phyloP scores from a whole-genome alignment of 257 asterid species.

The Solanum chaucha region DNA sequence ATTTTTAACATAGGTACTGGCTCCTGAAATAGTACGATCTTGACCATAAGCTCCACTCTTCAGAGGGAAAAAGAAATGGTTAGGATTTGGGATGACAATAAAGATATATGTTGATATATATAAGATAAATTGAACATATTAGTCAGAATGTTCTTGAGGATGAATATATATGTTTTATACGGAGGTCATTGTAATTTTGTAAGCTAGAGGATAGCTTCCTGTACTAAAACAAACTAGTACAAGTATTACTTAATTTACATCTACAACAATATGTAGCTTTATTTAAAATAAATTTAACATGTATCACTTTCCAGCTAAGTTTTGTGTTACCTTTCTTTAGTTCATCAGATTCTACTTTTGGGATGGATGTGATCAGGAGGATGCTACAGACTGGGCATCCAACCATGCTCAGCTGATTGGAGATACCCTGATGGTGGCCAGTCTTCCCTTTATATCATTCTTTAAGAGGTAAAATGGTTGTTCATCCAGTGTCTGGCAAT shows the following conservation, averaged over 20 bases:
- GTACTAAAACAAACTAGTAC: not conserved
- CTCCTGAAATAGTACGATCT: not conserved
- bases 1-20: not conserved
- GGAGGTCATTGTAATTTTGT: not conserved
- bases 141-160: not conserved
- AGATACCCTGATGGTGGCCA: not conserved
- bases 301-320: slow-evolving; percentile 21
- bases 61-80: not conserved
- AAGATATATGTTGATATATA: not conserved
- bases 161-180: not conserved
- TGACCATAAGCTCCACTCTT: not conserved
- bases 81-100: not conserved
- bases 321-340: slow-evolving; percentile 56
- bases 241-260: not conserved
- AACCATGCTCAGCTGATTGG: slow-evolving; percentile 75
- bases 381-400: slow-evolving; percentile 99
- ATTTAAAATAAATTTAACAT: not conserved
- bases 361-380: slow-evolving; percentile 97
- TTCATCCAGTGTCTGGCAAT: not conserved
- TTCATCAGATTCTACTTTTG: slow-evolving; percentile 98
- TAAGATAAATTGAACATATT: not conserved
- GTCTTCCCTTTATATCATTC: not conserved
- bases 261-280: not conserved
- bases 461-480: not conserved
- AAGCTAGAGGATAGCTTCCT: not conserved